phyloP scores from a whole-genome alignment of 805 yeast species.

The Starmerella vitae region DNA sequence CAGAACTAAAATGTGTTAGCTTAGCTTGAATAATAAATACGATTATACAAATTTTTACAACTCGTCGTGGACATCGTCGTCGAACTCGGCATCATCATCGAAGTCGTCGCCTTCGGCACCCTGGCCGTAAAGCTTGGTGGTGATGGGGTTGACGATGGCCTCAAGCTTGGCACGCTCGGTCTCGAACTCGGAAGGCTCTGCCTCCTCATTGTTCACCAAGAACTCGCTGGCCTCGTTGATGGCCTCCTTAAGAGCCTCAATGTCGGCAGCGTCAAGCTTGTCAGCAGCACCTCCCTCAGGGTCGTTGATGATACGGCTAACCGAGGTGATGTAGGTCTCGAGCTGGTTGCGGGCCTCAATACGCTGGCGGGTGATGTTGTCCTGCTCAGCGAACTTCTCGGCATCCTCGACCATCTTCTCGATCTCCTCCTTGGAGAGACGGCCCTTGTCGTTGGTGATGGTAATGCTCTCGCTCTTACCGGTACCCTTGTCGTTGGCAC shows the following conservation, averaged over 20 bases:
- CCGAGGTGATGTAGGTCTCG: constrained; percentile 76
- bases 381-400: constrained; percentile 87
- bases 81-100: constrained; percentile 15
- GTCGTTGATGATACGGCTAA: constrained; percentile 54
- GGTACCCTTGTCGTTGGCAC: constrained; percentile 86
- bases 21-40: not conserved
- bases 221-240: constrained; percentile 74
- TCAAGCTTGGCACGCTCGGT: constrained; percentile 78
- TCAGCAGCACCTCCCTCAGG: constrained; percentile 45
- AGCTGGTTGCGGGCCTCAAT: constrained; percentile 77
- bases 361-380: constrained; percentile 66
- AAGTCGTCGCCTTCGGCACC: constrained; percentile 62
- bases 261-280: constrained; percentile 79
- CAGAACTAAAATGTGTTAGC: too few species aligned
- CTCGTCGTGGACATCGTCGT: constrained; percentile 21
- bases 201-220: constrained; percentile 73
- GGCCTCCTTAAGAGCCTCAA: constrained; percentile 77
- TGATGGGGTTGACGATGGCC: constrained; percentile 79
- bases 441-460: constrained; percentile 86
- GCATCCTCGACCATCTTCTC: constrained; percentile 98
- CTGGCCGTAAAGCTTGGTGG: constrained; percentile 61
- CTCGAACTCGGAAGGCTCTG: constrained; percentile 83
- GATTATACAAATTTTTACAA: constrained; percentile 6
- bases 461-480: constrained; percentile 86
- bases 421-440: constrained; percentile 84